phyloP scores from a whole-genome alignment of 345 rosid species.

The Ceriops decandra region DNA sequence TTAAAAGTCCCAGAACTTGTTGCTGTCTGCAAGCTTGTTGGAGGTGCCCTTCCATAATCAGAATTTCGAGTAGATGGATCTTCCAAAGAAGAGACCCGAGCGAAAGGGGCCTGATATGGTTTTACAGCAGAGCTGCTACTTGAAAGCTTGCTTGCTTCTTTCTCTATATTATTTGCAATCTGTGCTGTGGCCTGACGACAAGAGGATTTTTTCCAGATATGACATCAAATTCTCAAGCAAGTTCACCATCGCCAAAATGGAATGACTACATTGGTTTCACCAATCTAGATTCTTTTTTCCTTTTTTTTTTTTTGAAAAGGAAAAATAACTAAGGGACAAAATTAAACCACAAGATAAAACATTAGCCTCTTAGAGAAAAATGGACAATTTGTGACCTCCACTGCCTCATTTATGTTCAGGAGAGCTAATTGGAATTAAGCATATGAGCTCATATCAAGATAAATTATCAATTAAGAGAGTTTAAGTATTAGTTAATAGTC shows the following conservation, averaged over 20 bases:
- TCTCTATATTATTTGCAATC: constrained; percentile 29
- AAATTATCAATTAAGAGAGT: too few relatives aligned
- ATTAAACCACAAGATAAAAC: background rate
- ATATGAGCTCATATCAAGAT: too few relatives aligned
- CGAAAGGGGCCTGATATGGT: constrained; percentile 67
- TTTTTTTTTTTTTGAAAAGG: background rate
- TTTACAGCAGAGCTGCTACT: constrained; percentile 37
- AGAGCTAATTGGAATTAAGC: too few relatives aligned
- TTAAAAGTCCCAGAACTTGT: constrained; percentile 35
- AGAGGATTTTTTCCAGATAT: constrained; percentile 14
- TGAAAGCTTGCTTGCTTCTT: constrained; percentile 42
- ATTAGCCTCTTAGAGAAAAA: background rate
- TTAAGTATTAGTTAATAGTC: background rate
- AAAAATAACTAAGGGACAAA: too few relatives aligned
- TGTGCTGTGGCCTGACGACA: constrained; percentile 45
- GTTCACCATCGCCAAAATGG: constrained; percentile 5
- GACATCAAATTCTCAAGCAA: constrained; percentile 19
- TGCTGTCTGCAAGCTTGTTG: constrained; percentile 33
- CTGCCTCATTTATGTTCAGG: too few relatives aligned
- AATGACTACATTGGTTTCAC: background rate
- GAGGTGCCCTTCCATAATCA: constrained; percentile 54
- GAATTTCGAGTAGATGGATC: constrained; percentile 52
- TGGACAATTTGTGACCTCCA: background rate
- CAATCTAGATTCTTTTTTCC: background rate
- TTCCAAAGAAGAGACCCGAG: constrained; percentile 74